A percentile compares a stretch with the other conserved stretches of the same genome.
phyloP scores from a whole-genome alignment of 441 rosid species.

The Bocquillonia castaneifolia region DNA sequence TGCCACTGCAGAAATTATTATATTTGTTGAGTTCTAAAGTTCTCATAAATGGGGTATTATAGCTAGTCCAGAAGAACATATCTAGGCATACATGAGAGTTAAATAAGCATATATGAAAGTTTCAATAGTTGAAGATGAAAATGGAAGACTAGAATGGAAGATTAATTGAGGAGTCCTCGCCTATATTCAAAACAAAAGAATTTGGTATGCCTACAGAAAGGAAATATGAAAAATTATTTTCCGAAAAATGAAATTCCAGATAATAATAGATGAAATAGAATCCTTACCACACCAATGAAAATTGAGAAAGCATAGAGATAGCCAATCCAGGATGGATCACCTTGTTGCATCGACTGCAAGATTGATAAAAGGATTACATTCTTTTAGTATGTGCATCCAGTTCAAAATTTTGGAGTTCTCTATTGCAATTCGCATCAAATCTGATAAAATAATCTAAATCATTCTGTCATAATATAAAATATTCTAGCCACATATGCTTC shows the following conservation, averaged over 20 bases:
- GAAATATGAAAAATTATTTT: background rate
- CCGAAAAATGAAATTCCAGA: background rate
- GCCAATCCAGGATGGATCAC: conserved; percentile 91
- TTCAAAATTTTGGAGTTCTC: background rate
- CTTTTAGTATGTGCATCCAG: conserved; percentile 9
- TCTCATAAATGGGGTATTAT: background rate
- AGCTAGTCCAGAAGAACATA: background rate
- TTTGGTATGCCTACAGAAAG: background rate
- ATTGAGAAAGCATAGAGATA: conserved; percentile 77
- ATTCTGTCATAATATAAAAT: background rate
- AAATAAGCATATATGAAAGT: background rate
- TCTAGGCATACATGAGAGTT: background rate
- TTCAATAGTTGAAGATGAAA: conserved; percentile 3
- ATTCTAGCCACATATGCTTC: background rate
- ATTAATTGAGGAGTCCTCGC: too few relatives aligned
- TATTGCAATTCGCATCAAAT: background rate
- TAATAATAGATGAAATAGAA: conserved; percentile 15
- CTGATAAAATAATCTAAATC: background rate
- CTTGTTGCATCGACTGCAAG: conserved; percentile 90
- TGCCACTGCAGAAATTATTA: background rate
- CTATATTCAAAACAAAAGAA: background rate
- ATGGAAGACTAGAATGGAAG: background rate
- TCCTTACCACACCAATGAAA: conserved; percentile 76
- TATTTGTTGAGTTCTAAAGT: background rate
- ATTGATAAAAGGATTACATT: conserved; percentile 14